A percentile compares a stretch with the other conserved stretches of the same genome.
Conservation (phyloP, 2,329 filamentous ascomycete species). For the Microdochium paspali region DNA sequence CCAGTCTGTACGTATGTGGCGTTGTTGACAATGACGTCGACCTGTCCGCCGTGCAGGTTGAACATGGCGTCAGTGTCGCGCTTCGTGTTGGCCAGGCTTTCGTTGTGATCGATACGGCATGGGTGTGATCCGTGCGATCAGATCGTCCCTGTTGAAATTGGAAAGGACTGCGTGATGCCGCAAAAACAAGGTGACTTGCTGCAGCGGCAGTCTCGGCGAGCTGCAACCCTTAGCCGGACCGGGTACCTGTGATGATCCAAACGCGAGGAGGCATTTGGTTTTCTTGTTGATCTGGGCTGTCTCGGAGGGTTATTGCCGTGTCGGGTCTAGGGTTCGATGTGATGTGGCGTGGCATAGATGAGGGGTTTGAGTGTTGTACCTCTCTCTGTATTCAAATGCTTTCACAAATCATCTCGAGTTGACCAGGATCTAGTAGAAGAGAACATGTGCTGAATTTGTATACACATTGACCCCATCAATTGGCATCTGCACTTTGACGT, state of each 20-base stretch:
- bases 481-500: too few relatives aligned
- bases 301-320: not conserved
- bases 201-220: constrained; percentile 30
- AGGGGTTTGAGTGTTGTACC: too few relatives aligned
- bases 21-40: constrained; percentile 36
- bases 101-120: constrained; percentile 30
- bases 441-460: too few relatives aligned
- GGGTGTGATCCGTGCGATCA: constrained; percentile 21
- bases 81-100: constrained; percentile 18
- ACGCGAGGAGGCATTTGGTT: constrained; percentile 13
- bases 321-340: not conserved
- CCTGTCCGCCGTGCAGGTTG: constrained; percentile 23
- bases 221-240: constrained; percentile 33
- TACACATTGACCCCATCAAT: too few relatives aligned
- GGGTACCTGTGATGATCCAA: constrained; percentile 40
- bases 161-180: constrained; percentile 30
- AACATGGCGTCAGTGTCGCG: constrained; percentile 24
- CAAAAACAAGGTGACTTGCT: constrained; percentile 36
- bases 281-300: not conserved
- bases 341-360: not conserved
- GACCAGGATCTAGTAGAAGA: too few relatives aligned
- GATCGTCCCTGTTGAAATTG: constrained; percentile 19
- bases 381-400: not conserved
- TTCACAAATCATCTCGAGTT: too few relatives aligned
- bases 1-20: constrained; percentile 32